Evolutionary conservation across 108 stramenopile species (phyloP), one percentile per base, ranked within the genome.

Genomic region (Cyclotella cryptica): DNA sequence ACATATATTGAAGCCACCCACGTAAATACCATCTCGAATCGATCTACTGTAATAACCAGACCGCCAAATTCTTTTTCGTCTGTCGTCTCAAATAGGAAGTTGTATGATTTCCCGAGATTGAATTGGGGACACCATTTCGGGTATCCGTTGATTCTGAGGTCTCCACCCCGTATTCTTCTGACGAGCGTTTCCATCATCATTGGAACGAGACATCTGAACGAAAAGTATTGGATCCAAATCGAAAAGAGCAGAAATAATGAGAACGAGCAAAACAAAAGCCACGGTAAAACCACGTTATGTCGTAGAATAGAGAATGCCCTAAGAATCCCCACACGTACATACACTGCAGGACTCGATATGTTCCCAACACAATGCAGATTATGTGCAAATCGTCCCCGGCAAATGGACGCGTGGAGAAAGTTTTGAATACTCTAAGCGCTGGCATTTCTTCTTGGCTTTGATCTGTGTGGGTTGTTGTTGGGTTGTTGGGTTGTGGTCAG

Each of bases 371-470:
- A 22, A 75, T 21, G 44, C 73, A 75, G 22, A 81, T 18, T 12
- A 81, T 58, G 11, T 81, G 80, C 43, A 81, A 58, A 51, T 81
- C 80, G 24, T 81, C 80, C 13, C 80, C 80, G 27, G 80, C 73
- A 69, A 81, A 83, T 21, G 81, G 81, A 14, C 67, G 65, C n/a
- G 81, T 83, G 55, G 74, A 72, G 55, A 83, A 77, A 62, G 51
- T 52, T 18, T 53, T 28, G 46, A 77, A 77, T 42, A 83, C 51
- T 52, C 62, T 76, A 22, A 83, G 71, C 17, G 81, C 81, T 24
- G 81, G 81, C 81, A 83, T 83, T 27, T 4, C 54, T 18, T 7
- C 22, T 17, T 40, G 3, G 29, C 35, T 35, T n/a, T n/a, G n/a
- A n/a, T n/a, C n/a, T n/a, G n/a, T n/a, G n/a, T n/a, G n/a, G n/a